Percentiles rank a stretch among this genome's conserved stretches.
Evolutionary conservation across 2,329 filamentous ascomycete species (phyloP).

Genomic region (Byssochlamys sp.): DNA sequence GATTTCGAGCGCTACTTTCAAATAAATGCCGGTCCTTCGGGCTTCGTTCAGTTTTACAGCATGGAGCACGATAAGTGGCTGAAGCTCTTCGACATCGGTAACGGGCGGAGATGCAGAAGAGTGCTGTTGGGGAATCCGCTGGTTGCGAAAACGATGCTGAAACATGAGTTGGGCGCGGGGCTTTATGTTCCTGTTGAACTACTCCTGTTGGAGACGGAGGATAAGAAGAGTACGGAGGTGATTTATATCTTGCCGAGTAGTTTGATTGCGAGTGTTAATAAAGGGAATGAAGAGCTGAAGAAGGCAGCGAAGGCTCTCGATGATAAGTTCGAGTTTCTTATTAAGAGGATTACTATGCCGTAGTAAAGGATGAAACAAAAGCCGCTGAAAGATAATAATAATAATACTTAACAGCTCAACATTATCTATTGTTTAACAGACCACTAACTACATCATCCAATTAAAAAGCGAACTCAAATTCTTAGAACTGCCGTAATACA

Average conservation of each 20-base stretch:
- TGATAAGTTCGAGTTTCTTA: neutral
- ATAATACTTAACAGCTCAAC: no score
- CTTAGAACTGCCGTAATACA: no score
- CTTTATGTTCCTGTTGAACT: neutral
- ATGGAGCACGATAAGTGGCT: neutral
- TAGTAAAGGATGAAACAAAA: neutral
- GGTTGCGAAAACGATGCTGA: neutral
- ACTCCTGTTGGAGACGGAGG: neutral
- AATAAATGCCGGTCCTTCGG: neutral
- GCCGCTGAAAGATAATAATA: neutral
- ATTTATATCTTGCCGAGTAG: conserved; percentile 1
- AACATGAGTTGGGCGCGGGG: neutral
- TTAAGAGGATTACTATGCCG: neutral
- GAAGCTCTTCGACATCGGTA: neutral
- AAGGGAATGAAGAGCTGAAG: neutral
- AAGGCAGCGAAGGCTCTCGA: neutral
- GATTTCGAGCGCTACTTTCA: neutral
- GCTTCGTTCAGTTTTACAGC: neutral
- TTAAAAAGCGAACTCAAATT: no score
- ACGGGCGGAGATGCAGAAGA: neutral
- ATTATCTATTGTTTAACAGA: no score
- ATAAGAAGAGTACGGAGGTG: neutral
- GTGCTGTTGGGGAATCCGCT: neutral
- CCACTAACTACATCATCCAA: no score
- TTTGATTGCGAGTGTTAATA: neutral